Evolutionary conservation across 306 rosid species (phyloP).

Genomic region (Corylus avellana): DNA sequence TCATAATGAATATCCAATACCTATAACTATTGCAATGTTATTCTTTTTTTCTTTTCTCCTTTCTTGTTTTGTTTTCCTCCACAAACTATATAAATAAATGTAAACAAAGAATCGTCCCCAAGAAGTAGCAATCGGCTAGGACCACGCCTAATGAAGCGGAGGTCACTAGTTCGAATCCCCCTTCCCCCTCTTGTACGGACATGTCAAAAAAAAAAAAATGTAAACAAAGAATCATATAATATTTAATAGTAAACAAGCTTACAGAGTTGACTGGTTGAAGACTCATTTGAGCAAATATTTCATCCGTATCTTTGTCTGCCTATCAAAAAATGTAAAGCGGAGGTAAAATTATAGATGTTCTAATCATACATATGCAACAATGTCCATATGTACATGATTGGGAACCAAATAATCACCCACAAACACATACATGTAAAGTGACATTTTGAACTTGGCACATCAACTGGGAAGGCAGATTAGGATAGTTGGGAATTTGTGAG

Average conservation of each 20-base stretch:
- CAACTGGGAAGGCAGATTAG: conserved; percentile 85
- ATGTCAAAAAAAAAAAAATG: too few species aligned
- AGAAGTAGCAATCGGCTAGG: too few species aligned
- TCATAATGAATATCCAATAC: not conserved
- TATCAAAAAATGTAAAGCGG: conserved; percentile 33
- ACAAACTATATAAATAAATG: too few species aligned
- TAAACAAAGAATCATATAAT: conserved; percentile 5
- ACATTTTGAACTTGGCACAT: conserved; percentile 87
- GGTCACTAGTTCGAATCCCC: too few species aligned
- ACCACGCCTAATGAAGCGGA: too few species aligned
- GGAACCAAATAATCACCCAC: too few species aligned
- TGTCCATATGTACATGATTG: not conserved
- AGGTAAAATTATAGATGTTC: not conserved
- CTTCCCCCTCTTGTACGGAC: too few species aligned
- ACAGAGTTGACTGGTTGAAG: conserved; percentile 92
- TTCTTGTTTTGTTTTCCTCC: too few species aligned
- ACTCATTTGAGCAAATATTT: conserved; percentile 94
- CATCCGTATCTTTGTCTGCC: conserved; percentile 97
- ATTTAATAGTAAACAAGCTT: conserved; percentile 33
- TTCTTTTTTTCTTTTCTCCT: too few species aligned
- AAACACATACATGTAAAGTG: conserved; percentile 70
- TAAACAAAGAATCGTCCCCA: not conserved
- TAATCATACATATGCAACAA: not conserved
- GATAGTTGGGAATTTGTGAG: conserved; percentile 94
- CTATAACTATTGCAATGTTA: not conserved